Base-by-base conservation (phyloP, 345 rosid species). In the Streptanthus diversifolius region DNA sequence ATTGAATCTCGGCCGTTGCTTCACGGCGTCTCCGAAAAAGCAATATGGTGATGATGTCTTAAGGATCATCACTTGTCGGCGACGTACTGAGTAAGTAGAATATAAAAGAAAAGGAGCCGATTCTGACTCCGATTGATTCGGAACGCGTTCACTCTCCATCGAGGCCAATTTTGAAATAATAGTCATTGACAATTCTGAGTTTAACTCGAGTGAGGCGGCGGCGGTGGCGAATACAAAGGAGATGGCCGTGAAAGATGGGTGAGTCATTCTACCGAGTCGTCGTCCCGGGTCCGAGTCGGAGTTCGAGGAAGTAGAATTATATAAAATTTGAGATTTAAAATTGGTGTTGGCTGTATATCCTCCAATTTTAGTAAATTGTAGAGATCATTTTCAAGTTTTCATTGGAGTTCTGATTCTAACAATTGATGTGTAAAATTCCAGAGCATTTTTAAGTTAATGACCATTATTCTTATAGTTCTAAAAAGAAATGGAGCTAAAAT, bases 1-100 rank as follows among this genome's bases (percentile, higher is more conserved):
- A 79, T 82, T 7, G 97, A 89, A 72, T 85, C 91, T 48, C 84
- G 96, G 36, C 97, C 97, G 54, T 73, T 93, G 68, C 95, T 91
- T 63, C 82, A 82, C 24, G 85, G 85, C 24, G 72, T 83, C 8
- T 44, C 88, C 4, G 89, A 79, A 4, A 84, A 84, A 53, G 72
- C 86, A 11, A 58, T 86, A 13, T 86, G 89, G 87, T 85, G 72
- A 68, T 51, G 48, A 68, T 51, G 48, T 49, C 24, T 44, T 43
- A 30, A 15, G 55, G 58, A 25, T 57, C 35, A 57, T 18, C n/a
- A n/a, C 19, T 22, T 22, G 25, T 21, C 12, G 17, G 11, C 59
- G 33, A 29, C 58, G 35, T 53, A 8, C 18, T 27, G 7, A 60
- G 67, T 68, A 40, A 15, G 61, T 68, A 67, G 52, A 41, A n/a